phyloP scores from a whole-genome alignment of 805 yeast species.

The Hanseniaspora jakobsenii region DNA sequence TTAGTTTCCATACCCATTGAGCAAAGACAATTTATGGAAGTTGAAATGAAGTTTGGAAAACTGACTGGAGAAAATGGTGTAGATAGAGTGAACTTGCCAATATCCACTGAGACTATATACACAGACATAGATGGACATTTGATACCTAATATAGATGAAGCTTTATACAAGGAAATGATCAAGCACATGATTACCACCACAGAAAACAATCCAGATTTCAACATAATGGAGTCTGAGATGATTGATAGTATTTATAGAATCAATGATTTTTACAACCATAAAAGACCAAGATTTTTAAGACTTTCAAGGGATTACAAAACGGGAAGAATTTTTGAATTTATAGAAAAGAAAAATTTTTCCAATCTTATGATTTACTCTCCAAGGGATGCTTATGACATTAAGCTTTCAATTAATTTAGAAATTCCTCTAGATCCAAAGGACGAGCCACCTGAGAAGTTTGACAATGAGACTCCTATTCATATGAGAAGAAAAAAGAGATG shows the following conservation, averaged over 20 bases:
- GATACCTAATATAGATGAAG: slow-evolving; percentile 54
- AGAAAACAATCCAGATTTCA: slow-evolving; percentile 30
- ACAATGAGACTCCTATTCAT: slow-evolving; percentile 40
- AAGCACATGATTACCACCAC: slow-evolving; percentile 44
- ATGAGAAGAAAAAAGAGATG: slow-evolving; percentile 62
- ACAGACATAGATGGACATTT: slow-evolving; percentile 48
- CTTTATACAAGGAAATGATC: slow-evolving; percentile 46
- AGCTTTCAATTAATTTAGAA: slow-evolving; percentile 68
- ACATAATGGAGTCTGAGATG: slow-evolving; percentile 47
- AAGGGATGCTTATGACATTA: slow-evolving; percentile 60
- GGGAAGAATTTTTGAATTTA: slow-evolving; percentile 52
- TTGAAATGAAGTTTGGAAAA: slow-evolving; percentile 65
- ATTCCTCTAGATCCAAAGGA: slow-evolving; percentile 43
- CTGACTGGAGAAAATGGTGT: slow-evolving; percentile 54
- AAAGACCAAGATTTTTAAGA: slow-evolving; percentile 51
- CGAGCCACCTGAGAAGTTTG: slow-evolving; percentile 43
- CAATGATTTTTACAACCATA: slow-evolving; percentile 40
- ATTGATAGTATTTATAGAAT: slow-evolving; percentile 54
- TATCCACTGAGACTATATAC: slow-evolving; percentile 54
- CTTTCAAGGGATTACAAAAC: slow-evolving; percentile 58
- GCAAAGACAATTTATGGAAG: slow-evolving; percentile 45
- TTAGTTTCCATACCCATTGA: slow-evolving; percentile 50
- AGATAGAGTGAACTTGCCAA: slow-evolving; percentile 50
- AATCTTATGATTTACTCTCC: slow-evolving; percentile 65
- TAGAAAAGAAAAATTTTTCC: slow-evolving; percentile 62